Evolutionary conservation across 371 early-diverging fungal genomes (phyloP).

Genomic region (Mucor saturninus): DNA sequence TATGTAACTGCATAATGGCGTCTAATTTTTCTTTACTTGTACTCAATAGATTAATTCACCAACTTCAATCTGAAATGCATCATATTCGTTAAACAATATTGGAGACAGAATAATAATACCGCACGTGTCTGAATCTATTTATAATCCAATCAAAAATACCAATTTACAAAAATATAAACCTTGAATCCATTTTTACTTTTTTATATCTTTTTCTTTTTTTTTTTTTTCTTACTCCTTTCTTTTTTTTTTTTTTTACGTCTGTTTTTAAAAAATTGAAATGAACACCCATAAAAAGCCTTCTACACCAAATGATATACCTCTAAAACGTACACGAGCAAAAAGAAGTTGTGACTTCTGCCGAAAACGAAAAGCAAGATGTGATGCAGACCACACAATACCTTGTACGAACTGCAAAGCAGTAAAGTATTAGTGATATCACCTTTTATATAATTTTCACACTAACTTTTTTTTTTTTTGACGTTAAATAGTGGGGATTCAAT

Average conservation of each 20-base stretch:
- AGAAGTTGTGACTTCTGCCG: slow-evolving; percentile 60
- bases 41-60: slow-evolving; percentile 40
- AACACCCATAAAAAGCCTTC: slow-evolving; percentile 6
- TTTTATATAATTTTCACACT: neutral
- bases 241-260: slow-evolving; percentile 14
- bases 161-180: slow-evolving; percentile 10
- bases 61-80: slow-evolving; percentile 47
- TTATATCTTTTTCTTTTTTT: slow-evolving; percentile 13
- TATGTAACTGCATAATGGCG: slow-evolving; percentile 1
- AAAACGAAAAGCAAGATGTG: slow-evolving; percentile 55
- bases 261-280: slow-evolving; percentile 12
- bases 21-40: slow-evolving; percentile 1
- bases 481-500: slow-evolving; percentile 49
- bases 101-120: slow-evolving; percentile 5
- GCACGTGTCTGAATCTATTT: slow-evolving; percentile 25
- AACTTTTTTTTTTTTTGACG: slow-evolving; percentile 4
- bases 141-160: slow-evolving; percentile 24
- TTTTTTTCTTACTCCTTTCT: slow-evolving; percentile 13
- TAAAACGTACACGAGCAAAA: slow-evolving; percentile 57
- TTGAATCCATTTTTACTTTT: neutral
- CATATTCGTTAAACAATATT: slow-evolving; percentile 26
- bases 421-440: slow-evolving; percentile 19
- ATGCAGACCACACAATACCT: slow-evolving; percentile 53
- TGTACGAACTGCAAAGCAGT: slow-evolving; percentile 59
- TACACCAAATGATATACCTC: slow-evolving; percentile 15